These are phyloP conservation scores for Diaporthe vexans DNA, from an alignment of 2,329 filamentous ascomycete genomes.

Conservation along the genomic window DNA sequence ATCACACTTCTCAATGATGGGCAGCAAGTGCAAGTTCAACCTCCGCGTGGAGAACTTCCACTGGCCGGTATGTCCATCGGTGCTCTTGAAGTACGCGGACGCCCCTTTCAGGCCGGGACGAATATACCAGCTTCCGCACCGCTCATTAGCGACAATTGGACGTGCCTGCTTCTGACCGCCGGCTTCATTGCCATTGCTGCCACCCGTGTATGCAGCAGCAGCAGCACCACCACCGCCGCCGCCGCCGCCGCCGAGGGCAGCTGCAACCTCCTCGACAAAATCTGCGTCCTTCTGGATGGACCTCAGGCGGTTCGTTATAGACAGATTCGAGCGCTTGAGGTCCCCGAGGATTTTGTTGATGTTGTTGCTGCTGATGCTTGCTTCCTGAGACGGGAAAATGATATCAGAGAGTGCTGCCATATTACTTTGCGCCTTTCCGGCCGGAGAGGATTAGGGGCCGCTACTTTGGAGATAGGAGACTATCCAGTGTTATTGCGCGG, in stretches of 20 bases:
- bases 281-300: constrained; percentile 83
- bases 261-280: constrained; percentile 77
- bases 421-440: neutral
- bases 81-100: constrained; percentile 97
- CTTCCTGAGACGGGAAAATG: constrained; percentile 64
- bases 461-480: neutral
- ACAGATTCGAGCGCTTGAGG: constrained; percentile 82
- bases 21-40: constrained; percentile 85
- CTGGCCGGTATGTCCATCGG: constrained; percentile 90
- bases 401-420: constrained; percentile 57
- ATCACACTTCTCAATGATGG: constrained; percentile 74
- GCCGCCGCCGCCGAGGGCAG: constrained; percentile 54
- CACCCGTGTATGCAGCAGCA: constrained; percentile 5
- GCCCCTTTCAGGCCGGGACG: constrained; percentile 72
- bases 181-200: neutral
- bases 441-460: neutral
- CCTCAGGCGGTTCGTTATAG: constrained; percentile 83
- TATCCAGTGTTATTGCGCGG: neutral
- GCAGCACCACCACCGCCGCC: too few species aligned
- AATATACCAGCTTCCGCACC: constrained; percentile 97
- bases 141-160: constrained; percentile 90
- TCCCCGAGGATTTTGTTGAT: constrained; percentile 79
- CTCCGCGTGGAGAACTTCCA: constrained; percentile 92
- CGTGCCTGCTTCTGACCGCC: constrained; percentile 52
- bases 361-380: constrained; percentile 63